Evolutionary conservation across 2,329 filamentous ascomycete genomes (phyloP), one percentile per base, ranked within the genome.

Genomic region (Alternaria sp.): DNA sequence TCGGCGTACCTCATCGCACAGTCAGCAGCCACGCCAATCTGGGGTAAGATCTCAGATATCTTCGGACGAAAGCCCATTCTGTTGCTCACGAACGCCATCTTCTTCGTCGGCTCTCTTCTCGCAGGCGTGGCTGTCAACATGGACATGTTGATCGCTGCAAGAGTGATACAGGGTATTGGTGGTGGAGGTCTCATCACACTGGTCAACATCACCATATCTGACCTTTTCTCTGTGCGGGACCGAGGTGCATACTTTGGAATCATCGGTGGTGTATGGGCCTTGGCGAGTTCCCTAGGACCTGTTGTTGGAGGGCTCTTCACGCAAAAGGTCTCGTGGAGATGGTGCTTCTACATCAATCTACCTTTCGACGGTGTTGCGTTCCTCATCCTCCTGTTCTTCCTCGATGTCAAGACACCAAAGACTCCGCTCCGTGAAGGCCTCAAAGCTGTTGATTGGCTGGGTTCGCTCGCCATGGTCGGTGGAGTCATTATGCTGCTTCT

Each of bases 401-500:
- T 92, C 11, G 86, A 91, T 69, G 77, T 92, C n/a, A 86, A 90
- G 56, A 90, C 87, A 4, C 90, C 90, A 0, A 85, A 84, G 36
- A 92, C 90, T 1, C 86, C 89, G 0, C 77, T 92, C 3, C 79
- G 82, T 62, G 81, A 87, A 43, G 90, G 90, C 0, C 79, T 92
- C 9, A 87, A 86, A 64, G 87, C 87, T 0, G 88, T 90, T 64
- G 88, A 90, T 77, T 90, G 88, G 88, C 69, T 87, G 6, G 91
- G 91, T 1, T 88, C 86, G 2, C 57, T 90, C 11, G 81, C 86
- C 28, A 88, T 96, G 75, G 86, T 94, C 23, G 91, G 91, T 45
- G 92, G 90, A 19, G 94, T 92, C 0, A 83, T 96, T 19, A 95
- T 97, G 92, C 85, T 97, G 68, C 87, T 97, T 5, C 88, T 97